Evolutionary conservation across 176 grass and related monocot species (phyloP), one percentile per base, ranked within the genome.

Genomic region (Eleusine indica): DNA sequence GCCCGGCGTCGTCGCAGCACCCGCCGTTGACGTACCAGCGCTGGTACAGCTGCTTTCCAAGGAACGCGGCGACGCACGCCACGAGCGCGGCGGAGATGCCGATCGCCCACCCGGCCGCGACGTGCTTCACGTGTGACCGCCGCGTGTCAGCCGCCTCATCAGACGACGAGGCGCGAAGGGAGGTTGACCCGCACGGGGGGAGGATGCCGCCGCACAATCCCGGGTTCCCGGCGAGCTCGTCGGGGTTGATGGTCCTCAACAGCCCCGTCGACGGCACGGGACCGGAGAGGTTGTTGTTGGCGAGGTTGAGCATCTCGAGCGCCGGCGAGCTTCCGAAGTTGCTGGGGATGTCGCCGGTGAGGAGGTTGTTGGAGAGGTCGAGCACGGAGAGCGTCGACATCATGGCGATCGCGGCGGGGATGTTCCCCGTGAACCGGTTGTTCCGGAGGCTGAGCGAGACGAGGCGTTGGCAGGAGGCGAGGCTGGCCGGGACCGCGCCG

Each of bases 271-370:
- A 48, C 0, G 96, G 93, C 68, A 98, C 91, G 21, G 89, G 84
- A 10, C 96, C 96, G 0, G 86, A 90, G 40, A 98, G 93, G 68
- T 98, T 98, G 86, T 98, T 98, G 89, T 98, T 87, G 35, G 96
- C 89, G 71, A 98, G 49, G 87, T 90, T 98, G 12, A 98, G 83
- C 96, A 92, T 95, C 63, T 98, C 96, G 12, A 98, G 88, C 60
- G 96, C 91, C 19, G 91, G 93, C 9, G 93, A 98, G 83, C 85
- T 89, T 29, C 96, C 96, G 73, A 98, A 98, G 56, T 95, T 96
- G 56, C 64, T 85, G 19, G 96, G 96, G 25, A 98, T 98, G 39
- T 84, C 80, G 14, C 96, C 96, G 14, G 91, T 86, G 60, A 98
- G 68, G 66, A 94, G 89, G 52, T 98, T 98, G 85, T 90, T 96